Conservation (phyloP, 768 basidiomycete species). For the Amanita rubescens region DNA sequence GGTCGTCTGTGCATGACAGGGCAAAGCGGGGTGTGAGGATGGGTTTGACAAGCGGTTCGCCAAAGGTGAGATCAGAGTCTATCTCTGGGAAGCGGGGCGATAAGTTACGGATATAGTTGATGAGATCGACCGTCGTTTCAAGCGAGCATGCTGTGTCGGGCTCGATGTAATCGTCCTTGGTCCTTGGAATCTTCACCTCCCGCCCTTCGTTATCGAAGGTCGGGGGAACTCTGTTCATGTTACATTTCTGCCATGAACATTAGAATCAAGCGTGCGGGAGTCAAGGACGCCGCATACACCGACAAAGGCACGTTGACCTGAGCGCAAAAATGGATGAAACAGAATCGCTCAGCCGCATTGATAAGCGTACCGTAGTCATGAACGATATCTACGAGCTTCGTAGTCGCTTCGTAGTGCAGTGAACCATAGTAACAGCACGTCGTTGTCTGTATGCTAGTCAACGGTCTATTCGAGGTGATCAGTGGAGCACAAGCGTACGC, state of each 20-base stretch:
- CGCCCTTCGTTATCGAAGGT: slow-evolving; percentile 14
- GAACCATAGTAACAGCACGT: slow-evolving; percentile 91
- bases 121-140: slow-evolving; percentile 51
- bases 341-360: neutral
- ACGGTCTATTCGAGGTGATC: neutral
- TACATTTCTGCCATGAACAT: slow-evolving; percentile 58
- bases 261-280: neutral
- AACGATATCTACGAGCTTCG: slow-evolving; percentile 71
- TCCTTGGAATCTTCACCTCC: too few relatives aligned
- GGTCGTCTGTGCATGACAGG: slow-evolving; percentile 72
- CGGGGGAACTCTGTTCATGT: slow-evolving; percentile 76
- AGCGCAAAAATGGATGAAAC: slow-evolving; percentile 1
- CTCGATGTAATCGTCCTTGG: slow-evolving; percentile 51
- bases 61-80: slow-evolving; percentile 18
- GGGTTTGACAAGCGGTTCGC: slow-evolving; percentile 70
- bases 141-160: slow-evolving; percentile 52
- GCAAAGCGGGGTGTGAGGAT: slow-evolving; percentile 96
- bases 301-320: slow-evolving; percentile 79
- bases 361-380: slow-evolving; percentile 44
- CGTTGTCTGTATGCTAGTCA: slow-evolving; percentile 55
- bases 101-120: slow-evolving; percentile 61
- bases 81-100: slow-evolving; percentile 19
- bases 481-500: slow-evolving; percentile 44
- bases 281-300: slow-evolving; percentile 44
- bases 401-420: slow-evolving; percentile 74